Evolutionary conservation across 352 stramenopile species (phyloP).

Genomic region (Pythium sp.): DNA sequence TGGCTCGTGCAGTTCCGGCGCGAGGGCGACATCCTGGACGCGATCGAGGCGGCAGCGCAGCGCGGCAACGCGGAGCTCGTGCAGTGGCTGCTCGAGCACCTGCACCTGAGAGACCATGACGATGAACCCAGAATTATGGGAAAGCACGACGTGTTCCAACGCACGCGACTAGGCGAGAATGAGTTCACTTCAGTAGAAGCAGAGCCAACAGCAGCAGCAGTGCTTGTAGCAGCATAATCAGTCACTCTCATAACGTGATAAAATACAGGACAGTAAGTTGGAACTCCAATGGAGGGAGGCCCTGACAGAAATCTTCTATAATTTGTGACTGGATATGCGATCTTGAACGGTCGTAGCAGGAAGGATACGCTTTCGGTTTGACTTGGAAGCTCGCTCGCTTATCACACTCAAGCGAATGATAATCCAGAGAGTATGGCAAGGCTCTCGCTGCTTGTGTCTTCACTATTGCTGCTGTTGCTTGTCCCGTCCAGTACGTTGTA

Average conservation of each 20-base stretch:
- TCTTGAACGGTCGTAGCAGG: background rate
- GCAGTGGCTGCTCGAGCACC: conserved; percentile 23
- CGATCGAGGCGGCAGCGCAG: conserved; percentile 24
- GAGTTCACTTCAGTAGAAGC: background rate
- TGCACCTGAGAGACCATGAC: conserved; percentile 17
- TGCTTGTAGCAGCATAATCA: background rate
- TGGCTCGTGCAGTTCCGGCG: conserved; percentile 48
- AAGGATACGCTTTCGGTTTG: background rate
- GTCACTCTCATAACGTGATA: background rate
- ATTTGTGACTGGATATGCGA: background rate
- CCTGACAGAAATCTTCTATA: background rate
- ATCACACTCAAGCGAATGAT: background rate
- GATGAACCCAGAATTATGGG: background rate
- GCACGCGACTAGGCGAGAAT: background rate
- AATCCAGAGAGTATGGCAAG: background rate
- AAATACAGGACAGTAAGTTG: no score
- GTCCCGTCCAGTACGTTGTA: background rate
- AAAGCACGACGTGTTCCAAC: background rate
- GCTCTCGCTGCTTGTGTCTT: background rate
- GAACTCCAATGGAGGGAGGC: no score
- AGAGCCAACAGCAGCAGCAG: background rate
- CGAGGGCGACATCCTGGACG: conserved; percentile 27
- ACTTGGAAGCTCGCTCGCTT: background rate
- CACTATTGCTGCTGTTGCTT: background rate
- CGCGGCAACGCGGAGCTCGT: conserved; percentile 18